These are phyloP conservation scores for Russula vinacea DNA, from an alignment of 768 basidiomycete genomes.

Conservation along the genomic window DNA sequence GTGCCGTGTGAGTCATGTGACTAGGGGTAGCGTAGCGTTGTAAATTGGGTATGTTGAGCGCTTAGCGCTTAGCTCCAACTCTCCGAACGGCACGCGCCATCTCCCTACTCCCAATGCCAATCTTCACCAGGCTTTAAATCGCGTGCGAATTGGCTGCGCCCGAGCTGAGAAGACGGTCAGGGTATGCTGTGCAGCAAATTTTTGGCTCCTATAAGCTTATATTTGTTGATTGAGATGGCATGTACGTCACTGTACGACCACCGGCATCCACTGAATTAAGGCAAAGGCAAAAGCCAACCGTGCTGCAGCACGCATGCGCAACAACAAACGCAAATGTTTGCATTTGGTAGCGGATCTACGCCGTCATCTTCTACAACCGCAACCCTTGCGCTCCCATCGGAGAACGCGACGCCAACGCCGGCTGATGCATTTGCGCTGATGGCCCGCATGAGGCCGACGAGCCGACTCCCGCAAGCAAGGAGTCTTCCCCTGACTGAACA, in stretches of 20 bases:
- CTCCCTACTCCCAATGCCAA: too few relatives aligned
- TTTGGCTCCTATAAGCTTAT: not conserved
- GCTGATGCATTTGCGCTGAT: too few relatives aligned
- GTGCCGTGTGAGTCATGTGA: too few relatives aligned
- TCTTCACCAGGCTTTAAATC: too few relatives aligned
- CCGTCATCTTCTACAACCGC: constrained; percentile 26
- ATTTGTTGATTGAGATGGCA: constrained; percentile 60
- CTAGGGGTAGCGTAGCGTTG: too few relatives aligned
- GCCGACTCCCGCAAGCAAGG: constrained; percentile 32
- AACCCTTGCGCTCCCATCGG: constrained; percentile 35
- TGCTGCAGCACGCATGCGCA: constrained; percentile 58
- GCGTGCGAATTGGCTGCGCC: too few relatives aligned
- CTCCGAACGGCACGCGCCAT: too few relatives aligned
- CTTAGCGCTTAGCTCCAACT: too few relatives aligned
- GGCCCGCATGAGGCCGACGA: constrained; percentile 27
- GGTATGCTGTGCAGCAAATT: constrained; percentile 47
- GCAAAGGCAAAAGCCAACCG: constrained; percentile 81
- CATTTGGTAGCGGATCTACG: constrained; percentile 6
- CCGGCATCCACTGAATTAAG: constrained; percentile 77
- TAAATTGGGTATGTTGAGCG: too few relatives aligned
- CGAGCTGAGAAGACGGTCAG: too few relatives aligned
- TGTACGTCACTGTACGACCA: constrained; percentile 97
- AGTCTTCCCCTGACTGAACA: constrained; percentile 53
- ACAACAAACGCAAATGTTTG: constrained; percentile 22
- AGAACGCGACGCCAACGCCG: constrained; percentile 38